Base-by-base conservation (phyloP, 257 asterid species). In the Eucommia ulmoides region DNA sequence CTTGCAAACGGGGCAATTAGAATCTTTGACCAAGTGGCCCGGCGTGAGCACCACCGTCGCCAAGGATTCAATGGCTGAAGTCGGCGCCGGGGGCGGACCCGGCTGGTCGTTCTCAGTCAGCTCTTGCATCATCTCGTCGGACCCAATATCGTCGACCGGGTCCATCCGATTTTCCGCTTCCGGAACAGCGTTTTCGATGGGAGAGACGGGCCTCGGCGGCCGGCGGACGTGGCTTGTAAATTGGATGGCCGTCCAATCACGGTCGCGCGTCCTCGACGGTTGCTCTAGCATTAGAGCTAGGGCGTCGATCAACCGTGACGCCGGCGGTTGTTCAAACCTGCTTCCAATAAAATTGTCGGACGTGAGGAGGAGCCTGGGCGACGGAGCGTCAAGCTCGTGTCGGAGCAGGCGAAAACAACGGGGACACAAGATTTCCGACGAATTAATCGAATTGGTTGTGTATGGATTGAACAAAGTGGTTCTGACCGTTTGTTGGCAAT, bases 1-100 rank as follows among this genome's bases (percentile, higher is more conserved):
- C 57, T 81, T 86, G 55, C 99, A 91, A 20, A 91, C 79, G 1
- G 99, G 82, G 45, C 99, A 91, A 8, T 49, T 38, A 2, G 81
- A 41, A 45, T 86, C 87, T 7, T 45, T 50, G 21, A 53, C 66
- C 62, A 78, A 58, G 51, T 63, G 77, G 22, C 58, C 70, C 2
- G 33, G 24, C 6, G 74, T 69, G 21, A 81, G 53, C 42, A 53
- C 66, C 60, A 78, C 70, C 16, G 53, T 29, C 9, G 85, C 84
- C 68, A 85, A 55, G 16, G 66, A 67, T 52, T 72, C 75, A 1
- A 80, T 65, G 1, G 72, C 65, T 0, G 80, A 52, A 16, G 58
- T 57, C 0, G 81, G 59, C 0, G 74, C 69, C 0, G 84, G 74
- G 0, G 75, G 67, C 0, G 74, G 81, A 45, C 81, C 81, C 1